A percentile compares a stretch with the other conserved stretches of the same genome.
phyloP scores from a whole-genome alignment of 2,329 filamentous ascomycete genomes.

The Cryphonectria parasitica region DNA sequence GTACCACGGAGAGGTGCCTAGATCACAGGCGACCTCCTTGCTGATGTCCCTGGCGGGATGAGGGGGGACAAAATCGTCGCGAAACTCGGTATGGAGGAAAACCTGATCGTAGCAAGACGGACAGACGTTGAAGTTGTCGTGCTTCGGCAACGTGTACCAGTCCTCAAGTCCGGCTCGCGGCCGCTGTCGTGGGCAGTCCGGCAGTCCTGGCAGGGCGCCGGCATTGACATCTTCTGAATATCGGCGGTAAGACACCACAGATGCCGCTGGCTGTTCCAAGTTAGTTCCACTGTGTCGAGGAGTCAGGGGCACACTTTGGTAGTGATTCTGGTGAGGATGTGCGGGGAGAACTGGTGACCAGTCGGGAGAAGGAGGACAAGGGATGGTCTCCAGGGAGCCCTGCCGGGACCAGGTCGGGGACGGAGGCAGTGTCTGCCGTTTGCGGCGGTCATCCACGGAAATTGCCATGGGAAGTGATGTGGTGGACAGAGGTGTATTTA shows the following conservation, averaged over 20 bases:
- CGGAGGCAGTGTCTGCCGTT: slow-evolving; percentile 32
- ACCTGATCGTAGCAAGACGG: slow-evolving; percentile 75
- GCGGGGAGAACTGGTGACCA: slow-evolving; percentile 55
- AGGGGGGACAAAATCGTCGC: slow-evolving; percentile 66
- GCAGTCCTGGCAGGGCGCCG: slow-evolving; percentile 53
- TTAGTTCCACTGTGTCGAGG: slow-evolving; percentile 37
- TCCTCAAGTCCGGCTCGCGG: slow-evolving; percentile 69
- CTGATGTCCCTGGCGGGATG: slow-evolving; percentile 54
- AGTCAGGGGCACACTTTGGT: slow-evolving; percentile 4
- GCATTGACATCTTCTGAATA: slow-evolving; percentile 57
- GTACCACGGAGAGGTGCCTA: slow-evolving; percentile 78
- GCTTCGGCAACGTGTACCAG: slow-evolving; percentile 78
- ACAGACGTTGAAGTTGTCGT: slow-evolving; percentile 78
- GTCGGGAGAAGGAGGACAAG: slow-evolving; percentile 33
- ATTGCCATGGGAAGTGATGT: slow-evolving; percentile 13
- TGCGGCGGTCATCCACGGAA: slow-evolving; percentile 33
- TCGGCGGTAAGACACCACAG: slow-evolving; percentile 52
- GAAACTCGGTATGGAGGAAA: slow-evolving; percentile 70
- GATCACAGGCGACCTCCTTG: slow-evolving; percentile 71
- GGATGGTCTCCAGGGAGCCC: slow-evolving; percentile 33
- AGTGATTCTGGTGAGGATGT: slow-evolving; percentile 33
- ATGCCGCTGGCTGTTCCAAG: slow-evolving; percentile 40
- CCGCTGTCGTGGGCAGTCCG: slow-evolving; percentile 70
- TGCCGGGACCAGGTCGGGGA: slow-evolving; percentile 32
- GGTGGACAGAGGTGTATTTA: slow-evolving; percentile 8